A percentile compares a stretch with the other conserved stretches of the same genome.
Evolutionary conservation across 352 stramenopile species (phyloP).

Genomic region (Phytophthora meadii): DNA sequence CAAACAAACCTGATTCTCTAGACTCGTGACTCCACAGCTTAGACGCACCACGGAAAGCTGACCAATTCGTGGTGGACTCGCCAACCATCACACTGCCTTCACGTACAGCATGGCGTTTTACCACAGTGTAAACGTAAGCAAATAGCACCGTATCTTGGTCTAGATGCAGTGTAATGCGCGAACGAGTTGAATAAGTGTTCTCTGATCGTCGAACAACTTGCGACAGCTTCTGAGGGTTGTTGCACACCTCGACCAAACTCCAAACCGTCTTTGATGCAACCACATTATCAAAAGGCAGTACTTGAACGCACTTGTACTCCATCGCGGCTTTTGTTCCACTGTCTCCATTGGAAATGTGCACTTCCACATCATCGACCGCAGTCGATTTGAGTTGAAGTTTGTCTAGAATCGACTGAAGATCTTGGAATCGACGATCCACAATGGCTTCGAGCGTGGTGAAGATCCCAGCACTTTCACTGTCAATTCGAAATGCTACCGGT

Average conservation of each 20-base stretch:
- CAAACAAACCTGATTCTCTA: too few species aligned
- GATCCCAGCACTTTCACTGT: not conserved
- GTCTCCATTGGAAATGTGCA: slow-evolving; percentile 10
- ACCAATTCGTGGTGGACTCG: not conserved
- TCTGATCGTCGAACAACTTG: not conserved
- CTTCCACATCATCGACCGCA: not conserved
- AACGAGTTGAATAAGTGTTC: not conserved
- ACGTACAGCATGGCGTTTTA: not conserved
- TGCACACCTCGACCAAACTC: not conserved
- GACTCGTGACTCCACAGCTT: too few species aligned
- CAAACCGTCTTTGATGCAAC: not conserved
- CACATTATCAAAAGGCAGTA: slow-evolving; percentile 6
- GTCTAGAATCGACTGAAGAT: slow-evolving; percentile 2
- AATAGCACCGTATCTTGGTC: not conserved
- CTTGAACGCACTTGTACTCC: slow-evolving; percentile 5
- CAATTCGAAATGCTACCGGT: not conserved
- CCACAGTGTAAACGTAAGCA: not conserved
- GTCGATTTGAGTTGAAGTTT: not conserved
- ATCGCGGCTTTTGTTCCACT: not conserved
- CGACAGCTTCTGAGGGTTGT: not conserved
- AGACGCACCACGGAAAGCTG: not conserved
- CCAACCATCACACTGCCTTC: not conserved
- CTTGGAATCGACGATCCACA: slow-evolving; percentile 4
- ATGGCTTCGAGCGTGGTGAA: slow-evolving; percentile 10
- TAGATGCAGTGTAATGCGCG: not conserved